These are phyloP conservation scores for Phytophthora fragariaefolia DNA, from an alignment of 352 stramenopile species.

Conservation along the genomic window DNA sequence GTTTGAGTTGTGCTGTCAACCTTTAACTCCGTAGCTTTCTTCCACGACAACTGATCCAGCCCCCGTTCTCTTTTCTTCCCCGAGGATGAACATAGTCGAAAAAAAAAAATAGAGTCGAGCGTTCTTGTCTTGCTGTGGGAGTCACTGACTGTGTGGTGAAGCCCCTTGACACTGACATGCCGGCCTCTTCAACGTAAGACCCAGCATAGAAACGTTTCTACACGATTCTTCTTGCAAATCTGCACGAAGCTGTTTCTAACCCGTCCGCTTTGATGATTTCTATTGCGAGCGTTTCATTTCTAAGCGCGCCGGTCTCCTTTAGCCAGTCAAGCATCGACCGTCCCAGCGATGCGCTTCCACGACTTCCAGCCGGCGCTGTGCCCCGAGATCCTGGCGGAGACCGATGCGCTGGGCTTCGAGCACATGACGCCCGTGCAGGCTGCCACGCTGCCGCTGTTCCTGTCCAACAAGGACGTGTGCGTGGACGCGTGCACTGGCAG, in stretches of 20 bases:
- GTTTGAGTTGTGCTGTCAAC: no score
- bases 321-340: conserved; percentile 11
- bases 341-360: conserved; percentile 70
- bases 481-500: conserved; percentile 95
- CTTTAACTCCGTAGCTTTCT: no score
- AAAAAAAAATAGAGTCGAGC: no score
- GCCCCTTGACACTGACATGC: no score
- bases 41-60: no score
- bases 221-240: no score
- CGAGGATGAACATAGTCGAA: no score
- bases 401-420: conserved; percentile 85
- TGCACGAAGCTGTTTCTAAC: not conserved
- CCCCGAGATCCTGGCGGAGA: conserved; percentile 69
- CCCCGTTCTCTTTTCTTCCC: no score
- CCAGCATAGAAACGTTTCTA: no score
- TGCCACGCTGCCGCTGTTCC: conserved; percentile 91
- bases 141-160: no score
- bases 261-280: not conserved
- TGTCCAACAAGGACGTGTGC: conserved; percentile 94
- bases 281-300: conserved; percentile 3
- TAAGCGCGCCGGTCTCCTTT: conserved; percentile 1
- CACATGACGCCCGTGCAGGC: conserved; percentile 94
- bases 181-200: no score
- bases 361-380: conserved; percentile 85
- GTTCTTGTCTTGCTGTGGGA: no score